phyloP scores from a whole-genome alignment of 208 protist genomes.

The Endotrypanum monterogeii region DNA sequence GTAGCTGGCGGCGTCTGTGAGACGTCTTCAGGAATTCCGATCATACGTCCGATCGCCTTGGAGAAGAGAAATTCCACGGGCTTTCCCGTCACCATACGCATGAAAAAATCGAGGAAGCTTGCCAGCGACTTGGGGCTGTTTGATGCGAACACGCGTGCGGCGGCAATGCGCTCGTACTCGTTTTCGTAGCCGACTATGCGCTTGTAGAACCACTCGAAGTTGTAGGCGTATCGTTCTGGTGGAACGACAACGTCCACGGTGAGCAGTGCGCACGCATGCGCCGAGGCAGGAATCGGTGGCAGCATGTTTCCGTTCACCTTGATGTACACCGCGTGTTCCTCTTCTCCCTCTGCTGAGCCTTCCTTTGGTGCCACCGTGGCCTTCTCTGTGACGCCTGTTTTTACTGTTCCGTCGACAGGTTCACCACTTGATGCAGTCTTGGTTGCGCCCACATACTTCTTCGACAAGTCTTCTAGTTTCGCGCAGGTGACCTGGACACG shows the following conservation, averaged over 20 bases:
- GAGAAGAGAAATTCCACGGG: constrained; percentile 64
- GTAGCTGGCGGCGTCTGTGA: constrained; percentile 52
- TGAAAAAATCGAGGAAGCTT: constrained; percentile 59
- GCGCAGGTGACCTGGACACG: constrained; percentile 31
- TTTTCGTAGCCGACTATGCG: constrained; percentile 63
- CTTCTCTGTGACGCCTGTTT: background rate
- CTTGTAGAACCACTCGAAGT: constrained; percentile 87
- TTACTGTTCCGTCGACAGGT: background rate
- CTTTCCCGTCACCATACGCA: constrained; percentile 68
- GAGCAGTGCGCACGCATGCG: constrained; percentile 57
- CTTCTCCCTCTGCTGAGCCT: background rate
- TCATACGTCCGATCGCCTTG: constrained; percentile 41
- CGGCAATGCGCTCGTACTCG: constrained; percentile 80
- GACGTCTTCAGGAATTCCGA: constrained; percentile 64
- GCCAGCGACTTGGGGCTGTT: constrained; percentile 47
- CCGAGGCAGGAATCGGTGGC: constrained; percentile 50
- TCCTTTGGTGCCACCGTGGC: background rate
- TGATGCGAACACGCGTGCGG: constrained; percentile 64
- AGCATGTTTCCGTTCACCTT: constrained; percentile 43
- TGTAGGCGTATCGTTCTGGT: constrained; percentile 55
- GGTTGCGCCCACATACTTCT: background rate
- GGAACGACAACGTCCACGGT: constrained; percentile 78
- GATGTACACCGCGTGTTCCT: constrained; percentile 18
- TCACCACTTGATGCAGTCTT: background rate
- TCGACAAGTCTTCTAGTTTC: background rate